phyloP scores from a whole-genome alignment of 257 asterid genomes.

The Gentiana straminea region DNA sequence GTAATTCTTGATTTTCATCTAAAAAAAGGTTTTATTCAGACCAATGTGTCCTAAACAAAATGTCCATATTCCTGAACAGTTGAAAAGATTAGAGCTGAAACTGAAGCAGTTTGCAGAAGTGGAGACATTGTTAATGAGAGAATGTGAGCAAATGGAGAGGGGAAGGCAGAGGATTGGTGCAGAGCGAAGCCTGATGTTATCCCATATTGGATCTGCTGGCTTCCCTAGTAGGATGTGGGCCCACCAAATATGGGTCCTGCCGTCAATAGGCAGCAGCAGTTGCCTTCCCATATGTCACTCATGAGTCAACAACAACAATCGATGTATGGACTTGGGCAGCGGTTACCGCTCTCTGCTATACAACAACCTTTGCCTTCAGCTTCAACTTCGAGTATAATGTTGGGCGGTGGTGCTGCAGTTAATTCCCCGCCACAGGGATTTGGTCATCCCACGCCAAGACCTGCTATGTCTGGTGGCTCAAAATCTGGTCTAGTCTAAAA shows the following conservation, averaged over 20 bases:
- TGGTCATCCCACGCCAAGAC: slow-evolving; percentile 61
- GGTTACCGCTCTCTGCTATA: slow-evolving; percentile 71
- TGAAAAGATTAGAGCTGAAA: slow-evolving; percentile 93
- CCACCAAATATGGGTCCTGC: slow-evolving; percentile 38
- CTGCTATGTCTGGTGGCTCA: slow-evolving; percentile 42
- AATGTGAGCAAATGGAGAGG: slow-evolving; percentile 93
- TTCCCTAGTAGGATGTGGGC: slow-evolving; percentile 42
- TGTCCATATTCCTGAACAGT: slow-evolving; percentile 28
- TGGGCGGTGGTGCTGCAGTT: slow-evolving; percentile 20
- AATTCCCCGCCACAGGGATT: slow-evolving; percentile 45
- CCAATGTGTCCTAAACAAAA: background rate
- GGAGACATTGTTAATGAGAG: slow-evolving; percentile 88
- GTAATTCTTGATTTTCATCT: too few relatives aligned
- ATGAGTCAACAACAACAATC: slow-evolving; percentile 25
- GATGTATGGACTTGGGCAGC: slow-evolving; percentile 73
- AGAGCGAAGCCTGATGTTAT: slow-evolving; percentile 49
- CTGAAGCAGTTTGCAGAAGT: slow-evolving; percentile 98
- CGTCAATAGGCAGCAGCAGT: slow-evolving; percentile 47
- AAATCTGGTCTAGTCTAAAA: slow-evolving; percentile 53
- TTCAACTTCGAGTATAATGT: slow-evolving; percentile 41
- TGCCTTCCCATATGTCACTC: slow-evolving; percentile 68
- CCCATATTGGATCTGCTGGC: slow-evolving; percentile 53
- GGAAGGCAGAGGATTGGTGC: slow-evolving; percentile 60
- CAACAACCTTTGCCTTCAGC: slow-evolving; percentile 40
- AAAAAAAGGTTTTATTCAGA: background rate